Conservation (phyloP, 2,329 filamentous ascomycete genomes). For the Lachnellula occidentalis region DNA sequence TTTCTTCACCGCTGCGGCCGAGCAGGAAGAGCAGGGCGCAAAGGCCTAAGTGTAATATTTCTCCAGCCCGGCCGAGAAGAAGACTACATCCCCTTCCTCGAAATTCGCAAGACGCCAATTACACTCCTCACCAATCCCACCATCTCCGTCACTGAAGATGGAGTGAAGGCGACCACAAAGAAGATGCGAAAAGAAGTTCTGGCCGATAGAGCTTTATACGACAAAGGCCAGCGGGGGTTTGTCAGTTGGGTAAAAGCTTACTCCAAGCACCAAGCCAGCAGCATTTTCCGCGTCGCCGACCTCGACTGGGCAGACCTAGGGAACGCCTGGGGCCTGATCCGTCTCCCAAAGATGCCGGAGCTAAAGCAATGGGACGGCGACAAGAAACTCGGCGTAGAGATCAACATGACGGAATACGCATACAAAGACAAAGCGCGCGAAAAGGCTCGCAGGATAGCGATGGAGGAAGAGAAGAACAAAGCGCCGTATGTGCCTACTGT, state of each 20-base stretch:
- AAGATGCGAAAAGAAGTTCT: conserved; percentile 55
- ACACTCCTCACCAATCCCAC: conserved; percentile 51
- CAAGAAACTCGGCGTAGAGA: conserved; percentile 52
- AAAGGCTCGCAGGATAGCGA: conserved; percentile 53
- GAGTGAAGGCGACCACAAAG: conserved; percentile 52
- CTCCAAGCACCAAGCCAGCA: conserved; percentile 81
- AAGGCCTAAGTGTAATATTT: conserved; percentile 79
- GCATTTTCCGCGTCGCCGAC: conserved; percentile 79
- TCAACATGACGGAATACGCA: conserved; percentile 62
- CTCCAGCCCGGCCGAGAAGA: conserved; percentile 81
- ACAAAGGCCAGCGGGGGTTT: conserved; percentile 86
- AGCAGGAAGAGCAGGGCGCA: conserved; percentile 81
- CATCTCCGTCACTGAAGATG: conserved; percentile 52
- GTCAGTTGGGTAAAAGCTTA: conserved; percentile 92
- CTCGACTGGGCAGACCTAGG: conserved; percentile 82
- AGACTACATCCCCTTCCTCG: conserved; percentile 83
- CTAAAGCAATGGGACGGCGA: conserved; percentile 68
- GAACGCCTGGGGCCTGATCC: conserved; percentile 77
- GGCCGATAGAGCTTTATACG: conserved; percentile 53
- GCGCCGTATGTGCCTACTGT: conserved; percentile 34
- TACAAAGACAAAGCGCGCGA: conserved; percentile 72
- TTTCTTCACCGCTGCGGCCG: conserved; percentile 92
- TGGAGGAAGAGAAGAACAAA: conserved; percentile 44
- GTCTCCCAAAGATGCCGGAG: conserved; percentile 92
- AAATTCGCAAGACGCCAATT: conserved; percentile 82